A percentile compares a stretch with the other conserved stretches of the same genome.
phyloP scores from a whole-genome alignment of 768 basidiomycete genomes.

The Inosperma sp. region DNA sequence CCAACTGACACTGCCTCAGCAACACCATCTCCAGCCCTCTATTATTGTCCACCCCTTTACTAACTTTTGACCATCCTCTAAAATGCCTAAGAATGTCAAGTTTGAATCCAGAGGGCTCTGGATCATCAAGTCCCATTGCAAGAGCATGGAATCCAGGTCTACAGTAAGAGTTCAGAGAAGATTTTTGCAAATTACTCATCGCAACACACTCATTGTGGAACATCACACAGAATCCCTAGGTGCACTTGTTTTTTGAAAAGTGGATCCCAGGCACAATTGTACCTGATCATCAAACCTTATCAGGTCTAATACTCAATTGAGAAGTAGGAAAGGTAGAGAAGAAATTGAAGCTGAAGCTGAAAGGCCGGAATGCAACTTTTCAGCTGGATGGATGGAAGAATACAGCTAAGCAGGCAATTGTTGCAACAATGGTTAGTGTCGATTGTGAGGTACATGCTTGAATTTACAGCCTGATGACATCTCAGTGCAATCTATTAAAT shows the following conservation, averaged over 20 bases:
- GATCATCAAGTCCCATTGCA: neutral
- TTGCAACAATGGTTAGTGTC: conserved; percentile 24
- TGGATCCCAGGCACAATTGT: conserved; percentile 18
- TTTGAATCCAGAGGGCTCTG: neutral
- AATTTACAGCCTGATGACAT: conserved; percentile 15
- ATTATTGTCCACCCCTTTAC: neutral
- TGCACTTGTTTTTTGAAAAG: conserved; percentile 20
- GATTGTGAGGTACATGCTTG: conserved; percentile 16
- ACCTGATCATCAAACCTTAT: conserved; percentile 14
- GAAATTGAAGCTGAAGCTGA: conserved; percentile 1
- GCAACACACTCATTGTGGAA: conserved; percentile 17
- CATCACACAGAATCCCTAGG: conserved; percentile 17
- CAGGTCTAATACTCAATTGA: conserved; percentile 16
- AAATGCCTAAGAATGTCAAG: conserved; percentile 1
- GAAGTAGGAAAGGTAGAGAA: conserved; percentile 16
- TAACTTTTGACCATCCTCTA: conserved; percentile 1
- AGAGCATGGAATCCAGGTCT: conserved; percentile 1
- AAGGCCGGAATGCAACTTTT: conserved; percentile 20
- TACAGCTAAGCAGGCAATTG: conserved; percentile 21
- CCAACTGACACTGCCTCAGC: neutral
- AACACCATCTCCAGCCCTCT: neutral
- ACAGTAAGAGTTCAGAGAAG: conserved; percentile 3
- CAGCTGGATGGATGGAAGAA: conserved; percentile 32
- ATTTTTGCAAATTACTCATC: conserved; percentile 9
- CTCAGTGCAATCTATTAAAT: too few species aligned